A percentile compares a stretch with the other conserved stretches of the same genome.
phyloP scores from a whole-genome alignment of 2,329 filamentous ascomycete genomes.

The Beauveria pseudobassiana region DNA sequence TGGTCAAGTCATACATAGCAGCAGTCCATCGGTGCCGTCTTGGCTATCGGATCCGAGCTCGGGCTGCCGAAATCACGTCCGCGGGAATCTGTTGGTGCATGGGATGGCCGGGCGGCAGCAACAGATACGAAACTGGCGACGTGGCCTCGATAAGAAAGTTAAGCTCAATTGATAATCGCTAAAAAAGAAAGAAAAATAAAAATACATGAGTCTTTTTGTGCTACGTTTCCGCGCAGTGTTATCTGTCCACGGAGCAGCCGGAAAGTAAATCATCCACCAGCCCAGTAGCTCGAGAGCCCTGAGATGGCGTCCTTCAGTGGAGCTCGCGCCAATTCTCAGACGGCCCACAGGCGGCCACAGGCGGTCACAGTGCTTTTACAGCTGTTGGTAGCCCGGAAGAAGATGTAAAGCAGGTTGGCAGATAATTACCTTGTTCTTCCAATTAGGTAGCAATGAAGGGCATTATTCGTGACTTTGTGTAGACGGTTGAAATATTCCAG shows the following conservation, averaged over 20 bases:
- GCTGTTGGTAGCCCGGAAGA: background rate
- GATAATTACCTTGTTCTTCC: too few relatives aligned
- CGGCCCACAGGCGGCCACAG: background rate
- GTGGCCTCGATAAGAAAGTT: background rate
- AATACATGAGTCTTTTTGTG: background rate
- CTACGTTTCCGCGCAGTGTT: background rate
- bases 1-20: background rate
- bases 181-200: background rate
- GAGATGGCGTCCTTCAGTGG: background rate
- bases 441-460: too few relatives aligned
- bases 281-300: too few relatives aligned
- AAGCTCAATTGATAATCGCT: background rate
- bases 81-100: background rate
- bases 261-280: background rate
- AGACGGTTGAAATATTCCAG: too few relatives aligned
- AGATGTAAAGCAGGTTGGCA: too few relatives aligned
- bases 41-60: conserved; percentile 3
- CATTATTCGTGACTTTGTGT: too few relatives aligned
- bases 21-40: background rate
- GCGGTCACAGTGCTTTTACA: background rate
- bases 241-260: background rate
- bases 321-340: background rate
- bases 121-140: background rate
- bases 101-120: background rate
- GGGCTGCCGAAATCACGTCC: background rate